Evolutionary conservation across 129 eudicot species (phyloP), one percentile per base, ranked within the genome.

Genomic region (Flaveria trinervia): DNA sequence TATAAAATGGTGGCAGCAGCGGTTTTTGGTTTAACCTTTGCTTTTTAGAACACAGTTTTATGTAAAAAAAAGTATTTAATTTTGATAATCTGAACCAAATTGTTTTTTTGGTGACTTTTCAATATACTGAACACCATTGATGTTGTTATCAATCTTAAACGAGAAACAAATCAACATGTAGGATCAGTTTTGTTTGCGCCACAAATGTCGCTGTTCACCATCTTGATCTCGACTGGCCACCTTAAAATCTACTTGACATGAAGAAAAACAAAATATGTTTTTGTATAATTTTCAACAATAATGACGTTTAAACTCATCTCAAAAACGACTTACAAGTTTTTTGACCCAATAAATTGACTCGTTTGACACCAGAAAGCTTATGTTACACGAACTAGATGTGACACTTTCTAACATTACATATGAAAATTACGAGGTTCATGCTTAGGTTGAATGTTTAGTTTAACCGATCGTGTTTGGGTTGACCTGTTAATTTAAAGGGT

Each of bases 161-260:
- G 3, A 73, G 39, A 12, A 12, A 55, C 4, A 55, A 17, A 15
- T 46, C 28, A 26, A 16, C 36, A 2, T 7, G 61, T 46, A 15
- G 70, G 39, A 26, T 26, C 7, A 16, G 16, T 1, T 50, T 26
- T 20, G 28, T 73, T 73, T 73, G 57, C 45, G 59, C 57, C 78
- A 59, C 28, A 43, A 3, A 1, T 15, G 59, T 59, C 45, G 11
- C 44, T 44, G 18, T 75, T 61, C 39, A 62, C 5, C 30, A 45
- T 22, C 39, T 46, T 65, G 72, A 64, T 75, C 51, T 48, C 18
- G 72, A 49, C 62, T 65, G 43, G 50, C 72, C 33, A 33, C 44
- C 64, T 75, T 10, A 49, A 70, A 61, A 75, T n/a, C 14, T 26
- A 48, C 5, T 16, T 48, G 79, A 61, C 46, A 11, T 26, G 62